phyloP scores from a whole-genome alignment of 2,329 filamentous ascomycete genomes.

The Chaetomium sp. region DNA sequence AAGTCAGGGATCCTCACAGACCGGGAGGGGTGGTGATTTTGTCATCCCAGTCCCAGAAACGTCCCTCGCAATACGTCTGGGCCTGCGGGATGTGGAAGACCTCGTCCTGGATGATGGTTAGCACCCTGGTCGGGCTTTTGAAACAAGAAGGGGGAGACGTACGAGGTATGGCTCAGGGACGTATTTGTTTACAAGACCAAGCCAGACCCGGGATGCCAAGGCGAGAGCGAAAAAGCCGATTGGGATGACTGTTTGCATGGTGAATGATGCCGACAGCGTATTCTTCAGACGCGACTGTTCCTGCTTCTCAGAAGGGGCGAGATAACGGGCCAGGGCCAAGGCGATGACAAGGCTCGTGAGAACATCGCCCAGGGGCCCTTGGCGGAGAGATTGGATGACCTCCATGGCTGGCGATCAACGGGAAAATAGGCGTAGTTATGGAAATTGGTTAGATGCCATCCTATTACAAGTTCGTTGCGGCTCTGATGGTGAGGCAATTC shows the following conservation, averaged over 20 bases:
- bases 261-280: neutral
- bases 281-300: neutral
- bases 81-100: conserved; percentile 90
- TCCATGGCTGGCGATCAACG: conserved; percentile 26
- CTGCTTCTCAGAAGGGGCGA: neutral
- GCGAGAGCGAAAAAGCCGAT: conserved; percentile 34
- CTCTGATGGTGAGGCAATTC: neutral
- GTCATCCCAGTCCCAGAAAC: conserved; percentile 82
- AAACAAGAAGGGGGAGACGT: conserved; percentile 23
- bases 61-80: conserved; percentile 77
- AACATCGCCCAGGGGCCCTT: conserved; percentile 23
- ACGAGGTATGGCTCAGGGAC: conserved; percentile 60
- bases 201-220: conserved; percentile 43
- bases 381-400: conserved; percentile 5
- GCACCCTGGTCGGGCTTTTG: neutral
- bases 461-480: neutral
- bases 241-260: neutral
- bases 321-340: conserved; percentile 13
- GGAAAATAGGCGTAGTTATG: neutral
- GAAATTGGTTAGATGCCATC: neutral
- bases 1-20: conserved; percentile 54
- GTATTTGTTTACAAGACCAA: conserved; percentile 42
- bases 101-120: conserved; percentile 64
- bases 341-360: conserved; percentile 25
- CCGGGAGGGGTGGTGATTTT: conserved; percentile 97